Base-by-base conservation (phyloP, 2,329 filamentous ascomycete species). In the Fusarium udum region DNA sequence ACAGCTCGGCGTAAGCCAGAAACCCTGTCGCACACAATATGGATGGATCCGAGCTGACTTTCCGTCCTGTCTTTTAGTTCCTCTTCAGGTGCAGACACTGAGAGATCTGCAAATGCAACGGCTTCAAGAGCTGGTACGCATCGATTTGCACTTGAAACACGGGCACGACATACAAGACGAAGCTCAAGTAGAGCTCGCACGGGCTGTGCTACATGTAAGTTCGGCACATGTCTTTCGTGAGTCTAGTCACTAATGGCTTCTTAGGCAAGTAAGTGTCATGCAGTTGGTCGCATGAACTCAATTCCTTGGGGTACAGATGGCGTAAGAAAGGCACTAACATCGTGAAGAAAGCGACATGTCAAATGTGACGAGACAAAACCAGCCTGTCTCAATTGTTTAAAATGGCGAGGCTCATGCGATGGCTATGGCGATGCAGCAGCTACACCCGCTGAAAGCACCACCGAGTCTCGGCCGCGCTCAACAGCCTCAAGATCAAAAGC, bases 331-430 rank as follows among this genome's bases (percentile, higher is more conserved):
- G 28, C 43, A 62, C 71, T 75, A 63, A 76, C 61, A 66, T 24
- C 8, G 24, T 39, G 10, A 48, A 83, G 82, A 59, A 83, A 83
- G 60, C 82, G 83, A 26, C 83, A 84, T 69, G 80, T 84, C 42
- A 84, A 84, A 73, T 84, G 83, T 62, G 83, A 84, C 55, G 83
- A 84, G 72, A 81, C 82, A 31, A 81, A 81, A 42, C 83, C 83
- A 24, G 79, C 81, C 10, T 84, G 83, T 66, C 77, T 82, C 39
- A 84, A 83, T 53, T 84, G 83, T 62, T 75, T 84, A 62, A 84
- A 82, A 73, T 84, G 82, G 79, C 77, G 79, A 56, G 83, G 83
- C n/a, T 80, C 82, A 59, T 84, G 83, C 53, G 80, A 82, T 34
- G 78, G 80, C 16, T 84, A 83, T 49, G 60, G 66, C 13, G 79